phyloP scores from a whole-genome alignment of 169 alveolate species.

The Plasmodium fragile region DNA sequence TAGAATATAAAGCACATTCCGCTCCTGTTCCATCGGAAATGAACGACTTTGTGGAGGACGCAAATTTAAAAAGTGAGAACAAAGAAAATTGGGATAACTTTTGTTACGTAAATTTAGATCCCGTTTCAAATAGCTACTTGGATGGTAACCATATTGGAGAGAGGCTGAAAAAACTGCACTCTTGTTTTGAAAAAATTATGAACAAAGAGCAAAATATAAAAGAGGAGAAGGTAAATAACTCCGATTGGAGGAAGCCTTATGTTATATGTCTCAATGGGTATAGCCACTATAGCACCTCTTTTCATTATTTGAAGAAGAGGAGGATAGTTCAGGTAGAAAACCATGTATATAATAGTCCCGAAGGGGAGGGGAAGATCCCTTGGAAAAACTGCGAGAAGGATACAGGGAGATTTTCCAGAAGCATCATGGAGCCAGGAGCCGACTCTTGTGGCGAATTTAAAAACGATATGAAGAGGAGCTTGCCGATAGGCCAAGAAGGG shows the following conservation, averaged over 20 bases:
- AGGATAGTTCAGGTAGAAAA: neutral
- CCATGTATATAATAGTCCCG: neutral
- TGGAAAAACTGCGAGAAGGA: neutral
- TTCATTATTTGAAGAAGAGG: conserved; percentile 43
- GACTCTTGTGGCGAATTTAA: neutral
- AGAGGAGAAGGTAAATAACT: neutral
- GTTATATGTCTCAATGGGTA: conserved; percentile 19
- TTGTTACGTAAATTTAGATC: neutral
- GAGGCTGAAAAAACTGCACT: conserved; percentile 17
- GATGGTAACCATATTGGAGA: neutral
- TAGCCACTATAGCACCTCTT: conserved; percentile 42
- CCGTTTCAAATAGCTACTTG: neutral
- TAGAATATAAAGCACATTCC: neutral
- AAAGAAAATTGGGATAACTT: neutral
- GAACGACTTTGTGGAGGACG: neutral
- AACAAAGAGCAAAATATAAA: neutral
- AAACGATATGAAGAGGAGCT: conserved; percentile 1
- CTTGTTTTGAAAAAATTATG: conserved; percentile 42
- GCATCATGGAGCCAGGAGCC: neutral
- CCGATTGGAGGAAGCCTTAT: neutral
- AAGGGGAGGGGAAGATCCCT: neutral
- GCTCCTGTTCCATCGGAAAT: neutral
- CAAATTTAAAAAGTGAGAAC: neutral
- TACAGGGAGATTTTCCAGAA: neutral
- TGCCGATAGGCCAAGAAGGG: neutral